Evolutionary conservation across 1,139 yeast genomes (phyloP).

Genomic region (Suhomyces bokatorum): DNA sequence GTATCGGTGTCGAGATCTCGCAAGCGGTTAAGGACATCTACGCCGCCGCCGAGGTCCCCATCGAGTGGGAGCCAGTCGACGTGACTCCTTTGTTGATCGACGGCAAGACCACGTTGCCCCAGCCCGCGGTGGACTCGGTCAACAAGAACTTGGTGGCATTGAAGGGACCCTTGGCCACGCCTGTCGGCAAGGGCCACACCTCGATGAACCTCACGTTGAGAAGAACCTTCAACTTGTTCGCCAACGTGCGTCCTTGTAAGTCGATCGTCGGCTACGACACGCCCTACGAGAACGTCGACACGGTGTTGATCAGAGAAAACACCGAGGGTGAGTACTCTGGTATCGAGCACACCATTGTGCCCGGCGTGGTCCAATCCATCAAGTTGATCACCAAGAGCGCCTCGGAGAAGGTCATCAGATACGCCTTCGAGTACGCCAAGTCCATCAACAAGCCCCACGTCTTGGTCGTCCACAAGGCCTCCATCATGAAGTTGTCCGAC

Average conservation of each 20-base stretch:
- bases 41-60: constrained; percentile 90
- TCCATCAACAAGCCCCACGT: constrained; percentile 87
- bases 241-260: constrained; percentile 97
- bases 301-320: constrained; percentile 96
- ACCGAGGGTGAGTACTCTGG: constrained; percentile 99
- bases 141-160: constrained; percentile 91
- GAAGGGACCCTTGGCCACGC: constrained; percentile 98
- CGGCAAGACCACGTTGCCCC: constrained; percentile 93
- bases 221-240: constrained; percentile 93
- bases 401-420: constrained; percentile 92
- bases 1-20: constrained; percentile 95
- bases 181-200: constrained; percentile 98
- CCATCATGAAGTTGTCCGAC: constrained; percentile 96
- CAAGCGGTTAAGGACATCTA: constrained; percentile 89
- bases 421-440: constrained; percentile 95
- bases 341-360: constrained; percentile 95
- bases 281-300: constrained; percentile 90
- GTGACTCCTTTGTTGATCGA: constrained; percentile 91
- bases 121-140: constrained; percentile 87
- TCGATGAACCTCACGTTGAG: constrained; percentile 96
- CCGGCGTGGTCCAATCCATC: constrained; percentile 98
- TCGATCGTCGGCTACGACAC: constrained; percentile 92
- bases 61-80: constrained; percentile 96
- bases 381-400: constrained; percentile 96
- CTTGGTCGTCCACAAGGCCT: constrained; percentile 95